Percentiles rank a stretch among this genome's conserved stretches.
Conservation (phyloP, 257 asterid genomes). For the Solanum lignicaule region DNA sequence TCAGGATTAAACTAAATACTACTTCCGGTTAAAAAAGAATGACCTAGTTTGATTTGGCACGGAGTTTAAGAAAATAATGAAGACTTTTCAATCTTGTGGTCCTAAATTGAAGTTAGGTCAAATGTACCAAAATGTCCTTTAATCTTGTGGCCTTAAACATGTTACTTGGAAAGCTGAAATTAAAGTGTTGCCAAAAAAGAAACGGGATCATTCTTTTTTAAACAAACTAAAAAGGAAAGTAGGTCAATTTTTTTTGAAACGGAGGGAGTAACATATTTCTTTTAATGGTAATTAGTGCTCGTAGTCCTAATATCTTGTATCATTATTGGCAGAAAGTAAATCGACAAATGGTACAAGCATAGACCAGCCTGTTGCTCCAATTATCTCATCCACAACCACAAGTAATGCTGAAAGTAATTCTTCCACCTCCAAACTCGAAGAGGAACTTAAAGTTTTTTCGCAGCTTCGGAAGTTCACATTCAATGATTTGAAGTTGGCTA, state of each 20-base stretch:
- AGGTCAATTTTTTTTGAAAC: no score
- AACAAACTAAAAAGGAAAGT: no score
- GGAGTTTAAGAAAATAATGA: not conserved
- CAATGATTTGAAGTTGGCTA: conserved; percentile 55
- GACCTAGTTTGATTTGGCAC: not conserved
- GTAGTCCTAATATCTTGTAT: not conserved
- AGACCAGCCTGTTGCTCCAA: conserved; percentile 32
- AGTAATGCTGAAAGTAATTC: conserved; percentile 54
- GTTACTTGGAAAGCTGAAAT: not conserved
- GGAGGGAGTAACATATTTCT: not conserved
- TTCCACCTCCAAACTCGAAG: conserved; percentile 51
- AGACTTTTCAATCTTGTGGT: not conserved
- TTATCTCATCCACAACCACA: conserved; percentile 42
- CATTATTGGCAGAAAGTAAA: conserved; percentile 38
- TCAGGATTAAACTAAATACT: not conserved
- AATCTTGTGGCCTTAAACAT: not conserved
- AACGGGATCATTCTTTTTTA: no score
- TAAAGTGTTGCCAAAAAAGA: no score
- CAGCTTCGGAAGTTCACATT: conserved; percentile 51
- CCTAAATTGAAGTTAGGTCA: not conserved
- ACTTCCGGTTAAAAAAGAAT: not conserved
- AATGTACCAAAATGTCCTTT: not conserved
- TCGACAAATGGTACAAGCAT: conserved; percentile 34
- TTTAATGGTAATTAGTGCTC: not conserved
- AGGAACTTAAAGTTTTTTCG: conserved; percentile 59